phyloP scores from a whole-genome alignment of 2,329 filamentous ascomycete genomes.

The Fonsecaea nubica region DNA sequence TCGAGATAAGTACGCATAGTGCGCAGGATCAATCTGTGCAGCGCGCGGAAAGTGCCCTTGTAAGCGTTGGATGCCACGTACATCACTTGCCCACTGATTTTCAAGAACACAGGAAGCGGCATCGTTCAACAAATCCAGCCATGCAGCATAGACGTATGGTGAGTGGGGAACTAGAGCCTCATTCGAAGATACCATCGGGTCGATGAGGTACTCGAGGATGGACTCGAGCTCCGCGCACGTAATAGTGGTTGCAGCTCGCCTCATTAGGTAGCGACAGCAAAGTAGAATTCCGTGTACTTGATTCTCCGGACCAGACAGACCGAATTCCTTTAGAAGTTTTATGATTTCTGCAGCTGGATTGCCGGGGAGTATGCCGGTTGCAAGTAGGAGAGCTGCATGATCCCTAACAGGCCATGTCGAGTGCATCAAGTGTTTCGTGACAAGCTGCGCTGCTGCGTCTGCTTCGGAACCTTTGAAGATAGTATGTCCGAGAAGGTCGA shows the following conservation, averaged over 20 bases:
- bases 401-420: slow-evolving; percentile 55
- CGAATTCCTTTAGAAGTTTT: slow-evolving; percentile 10
- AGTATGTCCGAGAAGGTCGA: slow-evolving; percentile 51
- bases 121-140: slow-evolving; percentile 36
- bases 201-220: slow-evolving; percentile 12
- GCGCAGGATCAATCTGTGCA: not conserved
- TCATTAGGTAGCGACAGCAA: slow-evolving; percentile 30
- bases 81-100: slow-evolving; percentile 8
- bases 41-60: not conserved
- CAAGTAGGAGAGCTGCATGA: slow-evolving; percentile 49
- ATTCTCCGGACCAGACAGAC: slow-evolving; percentile 43
- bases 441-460: slow-evolving; percentile 43
- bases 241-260: slow-evolving; percentile 3
- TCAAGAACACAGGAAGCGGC: slow-evolving; percentile 21
- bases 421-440: slow-evolving; percentile 50
- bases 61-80: not conserved
- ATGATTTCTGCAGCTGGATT: not conserved
- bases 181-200: not conserved
- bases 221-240: slow-evolving; percentile 19
- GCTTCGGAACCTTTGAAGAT: slow-evolving; percentile 44
- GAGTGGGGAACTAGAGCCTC: slow-evolving; percentile 3
- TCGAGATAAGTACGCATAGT: slow-evolving; percentile 22
- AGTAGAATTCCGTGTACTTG: slow-evolving; percentile 51
- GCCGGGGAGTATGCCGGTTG: slow-evolving; percentile 14
- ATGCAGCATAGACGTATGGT: slow-evolving; percentile 32